These are phyloP conservation scores for Delphinella strobiligena DNA, from an alignment of 2,329 filamentous ascomycete genomes.

Conservation along the genomic window DNA sequence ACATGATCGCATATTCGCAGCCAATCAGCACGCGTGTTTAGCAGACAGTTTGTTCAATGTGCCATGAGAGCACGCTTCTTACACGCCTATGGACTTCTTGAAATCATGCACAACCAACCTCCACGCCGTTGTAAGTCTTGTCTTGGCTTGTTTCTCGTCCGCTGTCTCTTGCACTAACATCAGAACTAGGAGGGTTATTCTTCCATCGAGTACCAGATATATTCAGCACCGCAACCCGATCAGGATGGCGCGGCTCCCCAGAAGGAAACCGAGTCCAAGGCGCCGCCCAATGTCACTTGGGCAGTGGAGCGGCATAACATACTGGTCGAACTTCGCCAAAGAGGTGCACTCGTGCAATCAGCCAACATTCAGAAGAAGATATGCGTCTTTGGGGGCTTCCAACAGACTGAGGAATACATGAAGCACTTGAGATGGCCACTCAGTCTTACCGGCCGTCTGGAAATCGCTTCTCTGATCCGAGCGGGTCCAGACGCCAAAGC, in stretches of 20 bases:
- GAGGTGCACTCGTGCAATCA: conserved; percentile 3
- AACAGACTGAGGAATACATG: conserved; percentile 2
- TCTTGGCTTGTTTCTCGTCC: neutral
- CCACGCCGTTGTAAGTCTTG: conserved; percentile 12
- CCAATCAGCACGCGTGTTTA: too few species aligned
- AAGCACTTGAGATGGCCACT: conserved; percentile 5
- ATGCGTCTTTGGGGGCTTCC: conserved; percentile 8
- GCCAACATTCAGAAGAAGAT: conserved; percentile 5
- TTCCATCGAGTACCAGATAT: conserved; percentile 8
- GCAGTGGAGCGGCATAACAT: conserved; percentile 1
- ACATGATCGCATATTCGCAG: too few species aligned
- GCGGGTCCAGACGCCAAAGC: conserved; percentile 3
- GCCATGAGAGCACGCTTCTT: neutral
- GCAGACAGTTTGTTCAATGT: neutral
- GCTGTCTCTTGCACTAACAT: too few species aligned
- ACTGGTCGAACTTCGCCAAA: neutral
- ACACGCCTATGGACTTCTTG: conserved; percentile 20
- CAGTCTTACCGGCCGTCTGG: conserved; percentile 1
- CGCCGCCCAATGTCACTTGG: neutral
- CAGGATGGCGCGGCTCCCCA: neutral
- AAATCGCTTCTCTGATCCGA: conserved; percentile 1
- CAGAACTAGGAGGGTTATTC: conserved; percentile 8
- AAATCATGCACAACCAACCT: conserved; percentile 22
- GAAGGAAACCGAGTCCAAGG: conserved; percentile 1
- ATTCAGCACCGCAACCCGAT: neutral